Evolutionary conservation across 2,329 filamentous ascomycete species (phyloP), one percentile per base, ranked within the genome.

Genomic region (Laburnicola sp.): DNA sequence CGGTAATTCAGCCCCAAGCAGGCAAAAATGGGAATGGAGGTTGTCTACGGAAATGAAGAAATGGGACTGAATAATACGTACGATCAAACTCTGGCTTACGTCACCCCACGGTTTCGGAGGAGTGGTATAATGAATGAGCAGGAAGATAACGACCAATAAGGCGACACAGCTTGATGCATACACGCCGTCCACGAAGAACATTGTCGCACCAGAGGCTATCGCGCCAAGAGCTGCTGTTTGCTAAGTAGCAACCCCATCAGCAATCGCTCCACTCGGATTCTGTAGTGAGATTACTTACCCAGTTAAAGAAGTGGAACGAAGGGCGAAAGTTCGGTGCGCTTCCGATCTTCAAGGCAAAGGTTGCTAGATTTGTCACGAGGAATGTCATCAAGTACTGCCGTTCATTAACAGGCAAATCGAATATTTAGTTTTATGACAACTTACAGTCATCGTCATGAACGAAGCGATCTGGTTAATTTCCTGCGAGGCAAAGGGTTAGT

Each of bases 71-170:
- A 6, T 6, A 25, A 6, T 11, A 39, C 48, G 16, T 39, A 50
- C 48, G 45, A 96, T 95, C 54, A 96, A 76, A 63, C 89, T 92
- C 63, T 96, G 91, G 6, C 88, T 92, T 16, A 96, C 90, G 70
- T 95, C 91, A 1, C 91, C 91, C 91, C 91, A 96, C 31, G 87
- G 84, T 66, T 95, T 96, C 0, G 91, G 91, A 0, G 89, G 89
- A 28, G 87, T 88, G 0, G 87, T 86, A 60, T 93, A 96, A 65
- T 96, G 91, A 26, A 96, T 94, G 30, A 95, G 74, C 11, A 92
- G 73, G 68, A 96, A 96, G 2, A 96, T 77, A n/a, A 89, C 73
- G 6, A 93, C 77, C 6, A 95, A 76, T 16, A 92, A 76, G 9
- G 82, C 85, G 16, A 94, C 86, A 43, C 89, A 91, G 1, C 83